These are phyloP conservation scores for Candida coquimbonensis DNA, from an alignment of 805 yeast genomes.

Conservation along the genomic window DNA sequence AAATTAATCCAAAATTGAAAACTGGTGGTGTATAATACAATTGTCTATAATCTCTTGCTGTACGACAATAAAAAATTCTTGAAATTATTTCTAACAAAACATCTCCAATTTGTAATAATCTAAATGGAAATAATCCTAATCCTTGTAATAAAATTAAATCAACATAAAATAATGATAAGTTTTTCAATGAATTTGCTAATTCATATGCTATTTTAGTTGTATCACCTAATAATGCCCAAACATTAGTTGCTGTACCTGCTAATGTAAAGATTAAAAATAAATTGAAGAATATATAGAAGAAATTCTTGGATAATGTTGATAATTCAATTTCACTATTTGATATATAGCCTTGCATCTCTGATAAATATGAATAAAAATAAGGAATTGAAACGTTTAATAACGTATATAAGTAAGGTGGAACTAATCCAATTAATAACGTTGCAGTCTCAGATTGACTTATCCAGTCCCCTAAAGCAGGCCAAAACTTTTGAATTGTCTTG, in stretches of 20 bases:
- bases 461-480: slow-evolving; percentile 76
- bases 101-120: slow-evolving; percentile 72
- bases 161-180: slow-evolving; percentile 80
- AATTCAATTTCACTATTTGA: slow-evolving; percentile 90
- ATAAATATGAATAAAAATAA: slow-evolving; percentile 63
- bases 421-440: slow-evolving; percentile 73
- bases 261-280: slow-evolving; percentile 88
- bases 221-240: slow-evolving; percentile 76
- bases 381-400: slow-evolving; percentile 79
- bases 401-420: slow-evolving; percentile 90
- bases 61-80: slow-evolving; percentile 48
- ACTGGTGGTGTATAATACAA: slow-evolving; percentile 73
- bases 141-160: slow-evolving; percentile 80
- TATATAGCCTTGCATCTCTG: slow-evolving; percentile 74
- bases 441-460: slow-evolving; percentile 61
- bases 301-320: slow-evolving; percentile 87
- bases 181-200: slow-evolving; percentile 73
- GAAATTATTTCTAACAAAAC: slow-evolving; percentile 65
- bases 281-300: slow-evolving; percentile 89
- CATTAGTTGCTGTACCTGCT: slow-evolving; percentile 84
- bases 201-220: slow-evolving; percentile 86
- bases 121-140: slow-evolving; percentile 84
- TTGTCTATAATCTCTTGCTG: slow-evolving; percentile 75
- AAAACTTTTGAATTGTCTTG: slow-evolving; percentile 70
- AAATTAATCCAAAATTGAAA: slow-evolving; percentile 85